phyloP scores from a whole-genome alignment of 148 eudicot species.

The Limonium bicolor region DNA sequence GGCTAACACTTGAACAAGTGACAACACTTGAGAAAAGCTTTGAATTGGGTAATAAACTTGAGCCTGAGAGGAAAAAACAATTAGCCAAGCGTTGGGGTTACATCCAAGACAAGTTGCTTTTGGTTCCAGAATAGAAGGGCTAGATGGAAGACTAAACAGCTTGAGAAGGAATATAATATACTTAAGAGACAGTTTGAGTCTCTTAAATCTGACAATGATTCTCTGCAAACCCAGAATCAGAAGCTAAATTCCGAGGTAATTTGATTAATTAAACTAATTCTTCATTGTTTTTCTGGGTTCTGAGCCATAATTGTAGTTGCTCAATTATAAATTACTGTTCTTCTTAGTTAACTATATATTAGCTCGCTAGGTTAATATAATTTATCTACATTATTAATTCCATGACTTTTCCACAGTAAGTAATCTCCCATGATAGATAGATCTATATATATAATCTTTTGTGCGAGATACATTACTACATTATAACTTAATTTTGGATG shows the following conservation, averaged over 20 bases:
- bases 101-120: conserved; percentile 55
- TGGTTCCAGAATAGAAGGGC: conserved; percentile 80
- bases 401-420: not conserved
- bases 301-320: not conserved
- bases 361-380: not conserved
- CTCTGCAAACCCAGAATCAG: conserved; percentile 25
- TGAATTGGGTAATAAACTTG: conserved; percentile 49
- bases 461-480: not conserved
- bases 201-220: conserved; percentile 31
- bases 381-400: not conserved
- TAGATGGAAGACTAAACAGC: conserved; percentile 44
- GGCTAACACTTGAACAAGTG: conserved; percentile 32
- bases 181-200: conserved; percentile 28
- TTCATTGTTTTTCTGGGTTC: not conserved
- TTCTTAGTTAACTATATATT: not conserved
- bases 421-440: not conserved
- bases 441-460: not conserved
- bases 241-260: conserved; percentile 40
- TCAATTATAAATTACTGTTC: not conserved
- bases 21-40: conserved; percentile 41
- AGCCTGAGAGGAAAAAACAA: conserved; percentile 46
- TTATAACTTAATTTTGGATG: not conserved
- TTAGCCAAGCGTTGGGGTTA: conserved; percentile 37
- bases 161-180: conserved; percentile 41
- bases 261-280: too few species aligned